Evolutionary conservation across 2,329 filamentous ascomycete genomes (phyloP).

Genomic region (Moelleriella libera): DNA sequence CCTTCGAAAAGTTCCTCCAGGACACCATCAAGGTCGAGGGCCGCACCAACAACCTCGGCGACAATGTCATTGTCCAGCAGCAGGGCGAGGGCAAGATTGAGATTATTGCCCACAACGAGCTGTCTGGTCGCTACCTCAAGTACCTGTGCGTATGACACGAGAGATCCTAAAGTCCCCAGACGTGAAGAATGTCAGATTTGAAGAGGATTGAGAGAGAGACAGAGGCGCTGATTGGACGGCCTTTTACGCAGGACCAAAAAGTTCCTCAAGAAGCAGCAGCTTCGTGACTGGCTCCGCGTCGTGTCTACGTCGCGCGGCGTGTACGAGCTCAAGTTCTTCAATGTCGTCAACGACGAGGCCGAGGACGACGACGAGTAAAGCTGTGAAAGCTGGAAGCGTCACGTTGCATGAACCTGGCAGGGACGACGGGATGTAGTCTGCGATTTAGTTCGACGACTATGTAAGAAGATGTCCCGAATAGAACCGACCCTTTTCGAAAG

Average conservation of each 20-base stretch:
- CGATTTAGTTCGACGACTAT: neutral
- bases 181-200: neutral
- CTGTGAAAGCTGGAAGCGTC: conserved; percentile 3
- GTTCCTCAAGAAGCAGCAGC: conserved; percentile 99
- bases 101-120: conserved; percentile 92
- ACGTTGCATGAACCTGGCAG: neutral
- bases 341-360: conserved; percentile 95
- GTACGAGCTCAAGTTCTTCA: conserved; percentile 99
- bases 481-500: too few relatives aligned
- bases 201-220: neutral
- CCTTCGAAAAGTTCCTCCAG: conserved; percentile 99
- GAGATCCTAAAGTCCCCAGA: neutral
- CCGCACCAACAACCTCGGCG: conserved; percentile 95
- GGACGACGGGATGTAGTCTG: neutral
- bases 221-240: neutral
- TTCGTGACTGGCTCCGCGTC: conserved; percentile 98
- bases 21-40: conserved; percentile 99
- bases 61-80: conserved; percentile 81
- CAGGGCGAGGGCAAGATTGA: conserved; percentile 94
- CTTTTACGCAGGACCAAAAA: conserved; percentile 73
- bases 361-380: conserved; percentile 98
- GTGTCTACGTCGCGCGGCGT: conserved; percentile 96
- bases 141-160: conserved; percentile 62
- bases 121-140: conserved; percentile 98
- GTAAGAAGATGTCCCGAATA: too few relatives aligned